Conservation (phyloP, 225 moss, liverwort and hornwort genomes). For the Polytrichum formosum region DNA sequence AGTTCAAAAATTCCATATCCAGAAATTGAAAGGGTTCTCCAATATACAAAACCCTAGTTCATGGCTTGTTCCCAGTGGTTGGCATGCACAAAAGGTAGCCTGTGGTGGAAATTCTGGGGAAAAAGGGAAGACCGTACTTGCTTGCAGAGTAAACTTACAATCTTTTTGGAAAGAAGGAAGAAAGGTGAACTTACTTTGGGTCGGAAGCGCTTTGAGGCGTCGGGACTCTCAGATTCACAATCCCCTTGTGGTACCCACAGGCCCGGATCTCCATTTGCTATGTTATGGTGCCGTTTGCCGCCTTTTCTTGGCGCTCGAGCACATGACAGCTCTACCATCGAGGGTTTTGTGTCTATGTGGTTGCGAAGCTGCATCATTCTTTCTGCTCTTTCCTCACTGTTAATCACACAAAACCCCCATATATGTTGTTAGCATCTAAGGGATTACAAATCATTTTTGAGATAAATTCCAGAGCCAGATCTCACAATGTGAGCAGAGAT, state of each 20-base stretch:
- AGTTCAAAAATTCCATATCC: too few relatives aligned
- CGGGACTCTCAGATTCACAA: conserved; percentile 36
- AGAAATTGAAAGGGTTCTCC: too few relatives aligned
- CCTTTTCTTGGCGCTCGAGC: conserved; percentile 54
- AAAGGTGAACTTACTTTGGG: conserved; percentile 35
- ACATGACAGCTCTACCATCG: conserved; percentile 29
- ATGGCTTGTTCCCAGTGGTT: background rate
- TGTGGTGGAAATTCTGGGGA: too few relatives aligned
- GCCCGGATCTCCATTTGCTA: conserved; percentile 35
- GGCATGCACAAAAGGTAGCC: background rate
- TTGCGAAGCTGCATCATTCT: conserved; percentile 50
- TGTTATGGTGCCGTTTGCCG: conserved; percentile 54
- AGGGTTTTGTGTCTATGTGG: conserved; percentile 40
- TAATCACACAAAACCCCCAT: background rate
- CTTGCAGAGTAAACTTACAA: background rate
- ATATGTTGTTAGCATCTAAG: too few relatives aligned
- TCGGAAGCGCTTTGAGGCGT: conserved; percentile 48
- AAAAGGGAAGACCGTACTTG: background rate
- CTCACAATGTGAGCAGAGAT: background rate
- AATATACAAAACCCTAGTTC: too few relatives aligned
- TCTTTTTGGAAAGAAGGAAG: too few relatives aligned
- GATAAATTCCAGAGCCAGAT: background rate
- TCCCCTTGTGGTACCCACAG: conserved; percentile 43
- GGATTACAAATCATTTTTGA: background rate
- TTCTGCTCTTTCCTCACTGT: conserved; percentile 50